A percentile compares a stretch with the other conserved stretches of the same genome.
Evolutionary conservation across 208 protist genomes (phyloP).

Genomic region (Wallacemonas rigidus): DNA sequence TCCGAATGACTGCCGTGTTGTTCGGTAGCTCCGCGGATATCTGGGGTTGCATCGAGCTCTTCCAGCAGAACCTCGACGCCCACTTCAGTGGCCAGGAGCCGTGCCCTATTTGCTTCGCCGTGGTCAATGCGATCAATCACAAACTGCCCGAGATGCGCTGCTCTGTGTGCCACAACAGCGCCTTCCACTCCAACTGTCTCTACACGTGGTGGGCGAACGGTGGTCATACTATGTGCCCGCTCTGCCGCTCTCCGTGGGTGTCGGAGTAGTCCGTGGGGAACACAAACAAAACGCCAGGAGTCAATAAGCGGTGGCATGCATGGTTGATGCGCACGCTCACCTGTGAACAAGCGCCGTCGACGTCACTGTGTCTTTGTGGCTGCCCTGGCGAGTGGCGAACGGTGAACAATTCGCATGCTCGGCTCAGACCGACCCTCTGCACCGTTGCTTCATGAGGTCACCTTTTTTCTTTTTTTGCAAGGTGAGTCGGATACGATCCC

Average conservation of each 20-base stretch:
- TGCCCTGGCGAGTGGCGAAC: no score
- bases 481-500: no score
- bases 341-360: no score
- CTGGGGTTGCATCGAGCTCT: slow-evolving; percentile 89
- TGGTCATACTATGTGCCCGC: slow-evolving; percentile 83
- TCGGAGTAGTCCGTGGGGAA: slow-evolving; percentile 30
- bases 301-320: no score
- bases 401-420: no score
- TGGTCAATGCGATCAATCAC: slow-evolving; percentile 79
- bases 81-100: slow-evolving; percentile 89
- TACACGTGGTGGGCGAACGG: slow-evolving; percentile 90
- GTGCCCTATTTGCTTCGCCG: slow-evolving; percentile 92
- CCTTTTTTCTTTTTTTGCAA: no score
- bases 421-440: no score
- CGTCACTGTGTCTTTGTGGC: no score
- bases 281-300: not conserved
- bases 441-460: no score
- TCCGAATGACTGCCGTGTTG: slow-evolving; percentile 89
- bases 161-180: slow-evolving; percentile 85
- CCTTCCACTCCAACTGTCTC: slow-evolving; percentile 87
- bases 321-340: no score
- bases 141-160: slow-evolving; percentile 86
- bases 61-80: slow-evolving; percentile 87
- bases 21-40: slow-evolving; percentile 74
- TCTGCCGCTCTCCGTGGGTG: slow-evolving; percentile 91